Conservation (phyloP, 257 asterid species). For the Penstemon barbatus region DNA sequence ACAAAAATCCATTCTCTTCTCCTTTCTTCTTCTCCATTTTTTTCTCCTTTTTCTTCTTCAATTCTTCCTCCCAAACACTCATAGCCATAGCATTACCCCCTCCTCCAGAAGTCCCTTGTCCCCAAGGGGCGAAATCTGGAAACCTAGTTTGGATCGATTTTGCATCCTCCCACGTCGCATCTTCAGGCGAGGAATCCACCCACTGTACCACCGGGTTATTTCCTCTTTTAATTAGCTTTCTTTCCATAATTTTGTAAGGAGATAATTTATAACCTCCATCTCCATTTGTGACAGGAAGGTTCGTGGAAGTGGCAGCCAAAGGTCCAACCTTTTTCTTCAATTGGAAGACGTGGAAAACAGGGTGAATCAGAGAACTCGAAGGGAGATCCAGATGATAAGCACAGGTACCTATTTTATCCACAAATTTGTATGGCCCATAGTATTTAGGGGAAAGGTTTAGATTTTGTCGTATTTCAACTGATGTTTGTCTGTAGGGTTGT, state of each 20-base stretch:
- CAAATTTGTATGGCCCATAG: background rate
- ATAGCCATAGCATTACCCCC: background rate
- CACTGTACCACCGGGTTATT: background rate
- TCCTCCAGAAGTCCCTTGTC: background rate
- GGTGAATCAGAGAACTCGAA: background rate
- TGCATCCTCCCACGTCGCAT: background rate
- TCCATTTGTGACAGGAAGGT: background rate
- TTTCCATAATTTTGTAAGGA: background rate
- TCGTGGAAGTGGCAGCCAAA: no score
- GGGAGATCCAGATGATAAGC: background rate
- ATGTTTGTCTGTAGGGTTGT: background rate
- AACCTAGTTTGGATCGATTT: background rate
- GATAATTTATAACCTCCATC: background rate
- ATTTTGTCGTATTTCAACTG: background rate
- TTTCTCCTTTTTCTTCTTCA: no score
- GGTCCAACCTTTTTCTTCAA: background rate
- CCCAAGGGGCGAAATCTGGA: background rate
- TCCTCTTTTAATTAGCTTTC: background rate
- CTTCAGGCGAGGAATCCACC: background rate
- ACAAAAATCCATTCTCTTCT: no score
- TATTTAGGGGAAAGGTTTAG: background rate
- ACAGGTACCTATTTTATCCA: background rate
- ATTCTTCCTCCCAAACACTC: no score
- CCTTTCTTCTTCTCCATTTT: no score
- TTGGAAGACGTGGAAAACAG: background rate